Conservation (phyloP, 352 stramenopile genomes). For the Pythium insidiosum region DNA sequence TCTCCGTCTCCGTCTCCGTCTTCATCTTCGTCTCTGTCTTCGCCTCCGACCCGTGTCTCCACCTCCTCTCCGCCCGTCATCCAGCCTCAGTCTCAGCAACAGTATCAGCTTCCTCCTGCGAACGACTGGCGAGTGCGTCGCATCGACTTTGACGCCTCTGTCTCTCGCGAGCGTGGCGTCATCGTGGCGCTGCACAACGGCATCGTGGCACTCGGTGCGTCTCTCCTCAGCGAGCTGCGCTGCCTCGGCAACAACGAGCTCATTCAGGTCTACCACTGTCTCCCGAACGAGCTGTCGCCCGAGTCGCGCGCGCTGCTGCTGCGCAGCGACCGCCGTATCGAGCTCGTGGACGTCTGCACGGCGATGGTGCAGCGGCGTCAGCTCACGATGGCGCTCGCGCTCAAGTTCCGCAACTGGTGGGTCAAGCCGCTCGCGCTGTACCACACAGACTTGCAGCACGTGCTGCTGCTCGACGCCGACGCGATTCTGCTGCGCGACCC, state of each 20-base stretch:
- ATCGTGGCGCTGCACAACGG: conserved; percentile 36
- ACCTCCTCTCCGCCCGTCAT: no score
- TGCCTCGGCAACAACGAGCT: conserved; percentile 31
- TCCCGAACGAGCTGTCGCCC: conserved; percentile 30
- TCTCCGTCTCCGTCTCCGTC: no score
- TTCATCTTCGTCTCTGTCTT: no score
- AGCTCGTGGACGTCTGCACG: conserved; percentile 56
- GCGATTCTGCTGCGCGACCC: conserved; percentile 36
- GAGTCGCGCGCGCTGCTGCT: conserved; percentile 26
- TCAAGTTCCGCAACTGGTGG: conserved; percentile 47
- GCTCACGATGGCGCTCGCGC: conserved; percentile 7
- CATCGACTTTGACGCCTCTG: conserved; percentile 16
- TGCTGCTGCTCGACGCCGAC: conserved; percentile 50
- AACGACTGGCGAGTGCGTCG: no score
- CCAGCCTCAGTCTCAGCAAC: no score
- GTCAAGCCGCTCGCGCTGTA: conserved; percentile 51
- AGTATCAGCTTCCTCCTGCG: conserved; percentile 8
- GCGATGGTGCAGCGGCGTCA: conserved; percentile 14
- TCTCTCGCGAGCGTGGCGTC: conserved; percentile 19
- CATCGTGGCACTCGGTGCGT: conserved; percentile 37
- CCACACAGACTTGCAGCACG: conserved; percentile 35
- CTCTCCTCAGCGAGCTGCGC: conserved; percentile 45
- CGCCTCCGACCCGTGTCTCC: no score
- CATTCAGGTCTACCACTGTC: conserved; percentile 37
- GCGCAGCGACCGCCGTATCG: conserved; percentile 28